phyloP scores from a whole-genome alignment of 2,329 filamentous ascomycete genomes.

The Neocucurbitaria cava region DNA sequence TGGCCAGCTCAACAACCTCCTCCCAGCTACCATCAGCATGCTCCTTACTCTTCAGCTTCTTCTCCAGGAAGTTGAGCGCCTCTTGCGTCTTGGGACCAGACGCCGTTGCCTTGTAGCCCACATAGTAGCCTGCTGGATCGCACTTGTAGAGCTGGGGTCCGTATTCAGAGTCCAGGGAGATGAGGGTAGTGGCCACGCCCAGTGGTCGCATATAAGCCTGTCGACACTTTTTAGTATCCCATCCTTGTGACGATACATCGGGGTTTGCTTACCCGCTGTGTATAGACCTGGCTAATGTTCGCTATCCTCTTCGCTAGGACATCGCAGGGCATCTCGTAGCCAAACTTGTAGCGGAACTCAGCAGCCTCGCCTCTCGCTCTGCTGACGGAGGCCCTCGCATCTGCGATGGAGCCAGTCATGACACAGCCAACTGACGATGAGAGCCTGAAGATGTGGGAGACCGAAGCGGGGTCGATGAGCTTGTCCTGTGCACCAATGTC shows the following conservation, averaged over 20 bases:
- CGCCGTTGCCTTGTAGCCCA: constrained; percentile 97
- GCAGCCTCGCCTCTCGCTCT: constrained; percentile 94
- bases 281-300: constrained; percentile 99
- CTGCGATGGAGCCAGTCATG: constrained; percentile 98
- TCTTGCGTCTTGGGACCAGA: constrained; percentile 98
- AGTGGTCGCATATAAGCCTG: constrained; percentile 98
- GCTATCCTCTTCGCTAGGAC: constrained; percentile 94
- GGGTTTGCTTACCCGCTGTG: constrained; percentile 75
- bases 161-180: constrained; percentile 89
- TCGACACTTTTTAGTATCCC: constrained; percentile 39
- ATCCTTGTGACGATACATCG: not conserved
- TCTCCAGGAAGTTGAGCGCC: constrained; percentile 97
- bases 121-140: constrained; percentile 96
- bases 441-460: constrained; percentile 96
- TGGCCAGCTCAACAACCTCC: constrained; percentile 96
- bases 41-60: constrained; percentile 99
- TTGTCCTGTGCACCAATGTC: constrained; percentile 73
- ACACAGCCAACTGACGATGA: constrained; percentile 96
- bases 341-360: constrained; percentile 97
- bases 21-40: constrained; percentile 91
- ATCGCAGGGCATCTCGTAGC: constrained; percentile 99
- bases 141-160: constrained; percentile 98
- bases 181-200: constrained; percentile 92
- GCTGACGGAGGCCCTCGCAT: constrained; percentile 91
- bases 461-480: constrained; percentile 95